Conservation (phyloP, 305 asterid genomes). For the Petunia hybrid region DNA sequence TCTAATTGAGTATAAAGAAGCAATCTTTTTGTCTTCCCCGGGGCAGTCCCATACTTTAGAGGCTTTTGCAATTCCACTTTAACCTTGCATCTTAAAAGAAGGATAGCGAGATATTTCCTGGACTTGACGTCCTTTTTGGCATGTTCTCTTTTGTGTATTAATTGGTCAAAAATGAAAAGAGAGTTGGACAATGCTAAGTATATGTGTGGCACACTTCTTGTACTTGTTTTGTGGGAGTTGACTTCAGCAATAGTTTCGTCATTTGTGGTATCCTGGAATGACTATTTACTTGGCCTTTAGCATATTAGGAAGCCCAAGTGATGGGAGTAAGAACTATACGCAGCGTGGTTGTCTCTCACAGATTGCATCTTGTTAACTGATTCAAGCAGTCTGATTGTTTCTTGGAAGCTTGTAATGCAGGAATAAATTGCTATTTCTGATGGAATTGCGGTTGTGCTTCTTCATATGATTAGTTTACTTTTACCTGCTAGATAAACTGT, state of each 20-base stretch:
- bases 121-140: background rate
- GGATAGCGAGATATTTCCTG: background rate
- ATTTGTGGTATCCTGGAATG: background rate
- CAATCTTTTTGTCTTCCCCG: background rate
- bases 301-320: background rate
- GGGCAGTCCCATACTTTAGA: background rate
- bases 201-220: background rate
- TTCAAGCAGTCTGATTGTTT: background rate
- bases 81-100: background rate
- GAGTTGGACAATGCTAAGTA: background rate
- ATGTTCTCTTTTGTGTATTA: background rate
- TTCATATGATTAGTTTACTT: background rate
- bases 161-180: conserved; percentile 7
- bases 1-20: background rate
- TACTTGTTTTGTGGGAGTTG: background rate
- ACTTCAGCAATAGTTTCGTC: background rate
- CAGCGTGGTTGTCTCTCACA: background rate
- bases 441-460: background rate
- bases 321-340: background rate
- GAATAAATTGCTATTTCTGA: background rate
- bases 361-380: background rate
- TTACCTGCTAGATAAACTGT: background rate
- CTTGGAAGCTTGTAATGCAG: background rate
- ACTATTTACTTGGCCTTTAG: background rate
- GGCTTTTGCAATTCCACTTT: background rate